phyloP scores from a whole-genome alignment of 2,329 filamentous ascomycete species.

The Botrytis fabae region DNA sequence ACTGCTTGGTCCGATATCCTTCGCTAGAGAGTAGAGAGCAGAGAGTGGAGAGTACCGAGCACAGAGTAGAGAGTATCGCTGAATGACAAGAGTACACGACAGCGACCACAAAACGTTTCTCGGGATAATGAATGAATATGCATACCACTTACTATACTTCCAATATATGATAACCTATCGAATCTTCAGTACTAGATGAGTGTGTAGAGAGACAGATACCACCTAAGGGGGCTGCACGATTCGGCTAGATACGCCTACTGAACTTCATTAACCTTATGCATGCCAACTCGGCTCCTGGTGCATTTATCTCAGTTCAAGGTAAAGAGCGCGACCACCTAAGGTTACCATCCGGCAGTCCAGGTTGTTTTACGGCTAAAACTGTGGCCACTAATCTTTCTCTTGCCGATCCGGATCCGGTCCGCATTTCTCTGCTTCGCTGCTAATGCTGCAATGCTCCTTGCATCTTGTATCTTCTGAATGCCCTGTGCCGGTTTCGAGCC shows the following conservation, averaged over 20 bases:
- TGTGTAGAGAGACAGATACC: neutral
- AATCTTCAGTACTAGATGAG: neutral
- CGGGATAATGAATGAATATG: neutral
- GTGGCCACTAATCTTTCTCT: slow-evolving; percentile 1
- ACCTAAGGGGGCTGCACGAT: neutral
- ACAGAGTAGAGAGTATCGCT: neutral
- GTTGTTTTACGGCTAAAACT: neutral
- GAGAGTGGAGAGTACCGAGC: neutral
- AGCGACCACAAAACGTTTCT: neutral
- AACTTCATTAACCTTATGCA: neutral
- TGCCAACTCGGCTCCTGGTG: neutral
- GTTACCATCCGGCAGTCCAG: neutral
- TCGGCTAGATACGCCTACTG: neutral
- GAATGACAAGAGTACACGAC: neutral
- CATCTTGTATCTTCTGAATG: neutral
- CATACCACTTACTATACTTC: neutral
- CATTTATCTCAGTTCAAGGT: slow-evolving; percentile 3
- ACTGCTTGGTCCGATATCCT: neutral
- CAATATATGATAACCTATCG: neutral
- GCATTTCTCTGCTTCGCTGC: neutral
- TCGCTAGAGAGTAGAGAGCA: neutral
- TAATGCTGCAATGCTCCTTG: too few relatives aligned
- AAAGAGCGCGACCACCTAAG: neutral
- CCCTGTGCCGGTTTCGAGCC: neutral
- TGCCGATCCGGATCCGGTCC: slow-evolving; percentile 13